A percentile compares a stretch with the other conserved stretches of the same genome.
Conservation (phyloP, 768 basidiomycete species). For the Lactarius hengduanensis region DNA sequence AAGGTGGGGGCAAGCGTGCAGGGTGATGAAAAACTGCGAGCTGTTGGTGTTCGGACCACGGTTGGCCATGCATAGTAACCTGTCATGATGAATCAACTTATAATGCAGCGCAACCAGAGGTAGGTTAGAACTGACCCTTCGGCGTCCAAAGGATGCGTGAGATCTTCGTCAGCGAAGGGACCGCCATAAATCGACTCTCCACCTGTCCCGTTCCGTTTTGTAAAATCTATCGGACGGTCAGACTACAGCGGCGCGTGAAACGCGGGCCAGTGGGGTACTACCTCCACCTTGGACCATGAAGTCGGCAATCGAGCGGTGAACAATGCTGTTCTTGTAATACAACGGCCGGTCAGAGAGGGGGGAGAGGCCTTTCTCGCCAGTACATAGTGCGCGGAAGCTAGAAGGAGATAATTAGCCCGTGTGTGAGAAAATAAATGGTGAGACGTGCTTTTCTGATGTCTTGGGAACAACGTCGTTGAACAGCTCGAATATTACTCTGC, state of each 20-base stretch:
- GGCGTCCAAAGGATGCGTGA: slow-evolving; percentile 59
- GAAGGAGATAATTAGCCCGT: slow-evolving; percentile 12
- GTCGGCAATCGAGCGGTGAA: slow-evolving; percentile 75
- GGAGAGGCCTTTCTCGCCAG: slow-evolving; percentile 80
- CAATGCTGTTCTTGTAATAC: slow-evolving; percentile 76
- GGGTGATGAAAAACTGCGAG: slow-evolving; percentile 84
- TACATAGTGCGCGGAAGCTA: slow-evolving; percentile 85
- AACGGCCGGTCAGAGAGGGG: slow-evolving; percentile 61
- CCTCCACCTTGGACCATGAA: slow-evolving; percentile 86
- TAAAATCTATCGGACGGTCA: slow-evolving; percentile 54
- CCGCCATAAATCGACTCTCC: slow-evolving; percentile 81
- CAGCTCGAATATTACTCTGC: slow-evolving; percentile 72
- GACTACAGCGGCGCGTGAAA: background rate
- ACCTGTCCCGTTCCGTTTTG: slow-evolving; percentile 73
- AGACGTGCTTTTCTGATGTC: slow-evolving; percentile 73
- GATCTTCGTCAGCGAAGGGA: slow-evolving; percentile 75
- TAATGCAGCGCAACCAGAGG: background rate
- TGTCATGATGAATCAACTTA: slow-evolving; percentile 30
- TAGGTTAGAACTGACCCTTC: slow-evolving; percentile 47
- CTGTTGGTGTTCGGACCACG: slow-evolving; percentile 81
- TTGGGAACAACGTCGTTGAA: slow-evolving; percentile 71
- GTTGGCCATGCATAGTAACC: slow-evolving; percentile 89
- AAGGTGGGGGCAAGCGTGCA: slow-evolving; percentile 70
- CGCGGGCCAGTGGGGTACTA: slow-evolving; percentile 34
- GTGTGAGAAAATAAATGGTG: slow-evolving; percentile 8